Percentiles rank a stretch among this genome's conserved stretches.
Conservation (phyloP, 768 basidiomycete genomes). For the Tricholoma flavovirens region DNA sequence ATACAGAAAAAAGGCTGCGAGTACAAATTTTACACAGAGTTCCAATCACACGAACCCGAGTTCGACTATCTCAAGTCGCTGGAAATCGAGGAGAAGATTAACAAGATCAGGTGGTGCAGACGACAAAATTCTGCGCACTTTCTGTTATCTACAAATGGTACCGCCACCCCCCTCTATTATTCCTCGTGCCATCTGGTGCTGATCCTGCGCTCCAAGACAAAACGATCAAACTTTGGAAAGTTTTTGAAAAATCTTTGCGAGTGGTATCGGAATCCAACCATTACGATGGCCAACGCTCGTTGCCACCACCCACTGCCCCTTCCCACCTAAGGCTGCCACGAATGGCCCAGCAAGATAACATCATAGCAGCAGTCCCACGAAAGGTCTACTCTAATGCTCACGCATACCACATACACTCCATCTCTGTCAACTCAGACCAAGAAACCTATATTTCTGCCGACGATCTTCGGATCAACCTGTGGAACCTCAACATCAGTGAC, state of each 20-base stretch:
- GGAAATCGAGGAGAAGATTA: conserved; percentile 99
- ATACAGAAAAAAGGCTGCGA: conserved; percentile 97
- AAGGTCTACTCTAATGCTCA: conserved; percentile 99
- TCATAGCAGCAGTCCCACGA: conserved; percentile 96
- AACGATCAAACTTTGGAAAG: conserved; percentile 99
- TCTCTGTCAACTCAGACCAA: conserved; percentile 98
- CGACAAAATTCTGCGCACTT: conserved; percentile 98
- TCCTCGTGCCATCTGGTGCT: not conserved
- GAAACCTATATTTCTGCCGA: conserved; percentile 99
- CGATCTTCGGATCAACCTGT: conserved; percentile 93
- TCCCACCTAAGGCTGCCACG: conserved; percentile 80
- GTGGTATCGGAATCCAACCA: conserved; percentile 98
- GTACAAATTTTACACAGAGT: conserved; percentile 99
- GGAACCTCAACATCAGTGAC: conserved; percentile 98
- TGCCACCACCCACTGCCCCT: conserved; percentile 53
- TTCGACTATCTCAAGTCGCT: conserved; percentile 99
- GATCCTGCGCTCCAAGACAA: conserved; percentile 60
- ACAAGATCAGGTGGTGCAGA: conserved; percentile 99
- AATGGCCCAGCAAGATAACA: conserved; percentile 92
- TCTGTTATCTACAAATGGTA: conserved; percentile 94
- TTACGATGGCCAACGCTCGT: conserved; percentile 66
- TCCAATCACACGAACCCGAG: conserved; percentile 99
- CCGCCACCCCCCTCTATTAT: conserved; percentile 18
- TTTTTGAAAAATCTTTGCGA: conserved; percentile 96
- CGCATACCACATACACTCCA: conserved; percentile 99